Evolutionary conservation across 1,284 basidiomycete genomes (phyloP), one percentile per base, ranked within the genome.

Genomic region (Irpex lacteus): DNA sequence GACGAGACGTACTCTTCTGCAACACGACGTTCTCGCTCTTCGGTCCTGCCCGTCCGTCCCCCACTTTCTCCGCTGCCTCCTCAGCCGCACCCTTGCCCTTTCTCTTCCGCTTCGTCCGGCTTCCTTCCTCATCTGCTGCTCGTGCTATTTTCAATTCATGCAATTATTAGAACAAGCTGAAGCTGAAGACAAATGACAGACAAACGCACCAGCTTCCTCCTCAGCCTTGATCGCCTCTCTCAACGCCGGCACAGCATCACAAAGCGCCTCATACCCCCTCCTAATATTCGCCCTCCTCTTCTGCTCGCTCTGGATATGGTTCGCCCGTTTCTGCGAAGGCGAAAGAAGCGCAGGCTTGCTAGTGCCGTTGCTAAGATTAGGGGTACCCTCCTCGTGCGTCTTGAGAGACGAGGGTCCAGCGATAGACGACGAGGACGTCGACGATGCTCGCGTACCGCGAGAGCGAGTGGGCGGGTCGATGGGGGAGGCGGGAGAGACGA

Each of bases 251-350:
- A 95, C 87, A 40, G 86, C 85, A 19, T 89, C 89, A 72, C 92
- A 94, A 0, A 96, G 81, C 15, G 91, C 83, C 71, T 96, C 95
- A 74, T 96, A 96, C 4, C 94, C 95, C 59, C 89, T 81, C 13
- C 94, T 83, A 60, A 96, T 96, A 69, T 95, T 96, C 19, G 93
- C 93, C n/a, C 95, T 84, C 26, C 95, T 86, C 76, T 96, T 96
- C 78, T 95, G 94, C 76, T 92, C 90, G 5, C 88, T 91, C 69
- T 95, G 92, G 68, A 96, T 96, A 73, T 96, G 94, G 71, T 96
- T 96, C 50, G 92, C 93, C 74, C 95, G 95, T 76, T 96, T 96
- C 79, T 96, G 94, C 7, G 90, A 91, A 0, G 78, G 73, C 21
- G 73, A 75, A 36, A 79, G 73, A 56, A 79, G 72, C 55, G 75